phyloP scores from a whole-genome alignment of 129 eudicot species.

The Tagetes erecta region DNA sequence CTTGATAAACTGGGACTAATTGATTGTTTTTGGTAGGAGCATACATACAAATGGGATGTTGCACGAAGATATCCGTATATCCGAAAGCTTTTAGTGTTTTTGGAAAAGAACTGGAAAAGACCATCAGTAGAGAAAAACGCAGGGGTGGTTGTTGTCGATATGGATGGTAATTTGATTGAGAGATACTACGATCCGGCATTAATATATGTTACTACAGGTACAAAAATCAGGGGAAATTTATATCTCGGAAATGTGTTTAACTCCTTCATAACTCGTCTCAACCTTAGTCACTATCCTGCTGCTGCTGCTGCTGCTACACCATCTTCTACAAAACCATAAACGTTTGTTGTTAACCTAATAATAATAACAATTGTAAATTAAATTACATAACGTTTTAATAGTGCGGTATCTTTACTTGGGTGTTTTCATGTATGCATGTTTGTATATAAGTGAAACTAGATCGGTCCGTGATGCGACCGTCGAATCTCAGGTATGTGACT shows the following conservation, averaged over 20 bases:
- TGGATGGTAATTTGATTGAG: slow-evolving; percentile 60
- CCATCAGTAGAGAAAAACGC: slow-evolving; percentile 51
- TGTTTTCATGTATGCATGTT: too few species aligned
- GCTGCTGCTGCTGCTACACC: slow-evolving; percentile 26
- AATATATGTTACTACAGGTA: slow-evolving; percentile 37
- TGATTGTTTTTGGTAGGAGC: slow-evolving; percentile 31
- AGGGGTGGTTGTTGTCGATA: slow-evolving; percentile 63
- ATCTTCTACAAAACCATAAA: slow-evolving; percentile 16
- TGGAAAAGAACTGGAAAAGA: slow-evolving; percentile 43
- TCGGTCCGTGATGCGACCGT: too few species aligned
- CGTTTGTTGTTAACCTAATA: background rate
- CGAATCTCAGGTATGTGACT: too few species aligned
- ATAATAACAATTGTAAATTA: too few species aligned
- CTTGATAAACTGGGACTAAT: background rate
- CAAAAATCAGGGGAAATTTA: slow-evolving; percentile 60
- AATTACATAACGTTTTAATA: too few species aligned
- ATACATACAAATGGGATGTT: slow-evolving; percentile 34
- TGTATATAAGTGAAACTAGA: too few species aligned
- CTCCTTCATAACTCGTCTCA: slow-evolving; percentile 64
- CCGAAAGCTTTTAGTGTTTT: slow-evolving; percentile 52
- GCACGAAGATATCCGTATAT: slow-evolving; percentile 46
- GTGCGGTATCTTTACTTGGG: too few species aligned
- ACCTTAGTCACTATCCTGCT: slow-evolving; percentile 56
- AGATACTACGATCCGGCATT: slow-evolving; percentile 51
- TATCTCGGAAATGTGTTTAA: slow-evolving; percentile 56